Percentiles rank a stretch among this genome's conserved stretches.
Evolutionary conservation across 2,329 filamentous ascomycete species (phyloP).

Genomic region (Cladosporium sp.): DNA sequence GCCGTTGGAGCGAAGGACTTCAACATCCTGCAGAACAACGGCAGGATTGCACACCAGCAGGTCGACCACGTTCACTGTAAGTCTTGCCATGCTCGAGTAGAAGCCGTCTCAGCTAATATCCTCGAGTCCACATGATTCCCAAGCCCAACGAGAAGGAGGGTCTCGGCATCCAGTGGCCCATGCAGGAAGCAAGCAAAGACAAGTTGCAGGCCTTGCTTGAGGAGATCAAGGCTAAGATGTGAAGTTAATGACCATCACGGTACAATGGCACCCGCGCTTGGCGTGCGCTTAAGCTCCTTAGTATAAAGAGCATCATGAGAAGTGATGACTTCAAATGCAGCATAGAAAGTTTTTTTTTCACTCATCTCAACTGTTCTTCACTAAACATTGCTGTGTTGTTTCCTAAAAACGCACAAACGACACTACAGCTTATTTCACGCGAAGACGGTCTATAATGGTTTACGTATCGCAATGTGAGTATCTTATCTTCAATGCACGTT

Average conservation of each 20-base stretch:
- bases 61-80: constrained; percentile 76
- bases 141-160: constrained; percentile 87
- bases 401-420: not conserved
- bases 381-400: not conserved
- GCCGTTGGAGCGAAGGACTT: constrained; percentile 78
- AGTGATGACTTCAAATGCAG: not conserved
- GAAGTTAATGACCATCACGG: constrained; percentile 10
- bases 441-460: not conserved
- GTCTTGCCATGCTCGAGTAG: not conserved
- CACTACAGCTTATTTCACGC: not conserved
- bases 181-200: constrained; percentile 75
- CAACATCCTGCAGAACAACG: constrained; percentile 97
- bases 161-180: constrained; percentile 77
- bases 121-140: constrained; percentile 85
- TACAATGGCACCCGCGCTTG: constrained; percentile 10
- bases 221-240: constrained; percentile 90
- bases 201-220: constrained; percentile 76
- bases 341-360: not conserved
- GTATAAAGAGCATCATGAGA: not conserved
- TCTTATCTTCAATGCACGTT: not conserved
- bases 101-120: constrained; percentile 48
- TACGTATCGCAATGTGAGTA: not conserved
- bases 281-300: not conserved
- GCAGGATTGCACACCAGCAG: constrained; percentile 83
- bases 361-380: not conserved